A percentile compares a stretch with the other conserved stretches of the same genome.
Conservation (phyloP, 176 grass and related monocot species). For the Saccharum officinarum region DNA sequence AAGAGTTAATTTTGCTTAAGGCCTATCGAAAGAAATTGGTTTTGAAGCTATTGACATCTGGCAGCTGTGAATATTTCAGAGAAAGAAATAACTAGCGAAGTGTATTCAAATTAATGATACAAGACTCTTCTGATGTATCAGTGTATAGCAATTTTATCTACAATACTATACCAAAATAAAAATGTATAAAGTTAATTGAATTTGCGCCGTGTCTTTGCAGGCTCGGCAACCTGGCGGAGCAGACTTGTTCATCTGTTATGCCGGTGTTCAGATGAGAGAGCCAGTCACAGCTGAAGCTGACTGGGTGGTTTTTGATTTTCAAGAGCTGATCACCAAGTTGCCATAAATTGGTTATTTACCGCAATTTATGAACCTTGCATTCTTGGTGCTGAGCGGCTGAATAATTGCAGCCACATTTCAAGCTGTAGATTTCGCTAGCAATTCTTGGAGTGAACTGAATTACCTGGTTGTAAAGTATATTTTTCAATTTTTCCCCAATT, state of each 20-base stretch:
- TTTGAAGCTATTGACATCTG: not conserved
- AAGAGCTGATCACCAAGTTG: slow-evolving; percentile 64
- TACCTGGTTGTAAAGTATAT: slow-evolving; percentile 1
- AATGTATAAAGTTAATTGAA: not conserved
- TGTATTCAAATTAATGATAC: not conserved
- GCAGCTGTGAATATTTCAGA: not conserved
- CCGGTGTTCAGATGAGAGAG: slow-evolving; percentile 85
- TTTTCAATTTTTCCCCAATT: not conserved
- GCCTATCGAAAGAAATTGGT: not conserved
- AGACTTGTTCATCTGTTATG: slow-evolving; percentile 84
- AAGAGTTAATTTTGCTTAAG: not conserved
- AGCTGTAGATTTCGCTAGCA: not conserved
- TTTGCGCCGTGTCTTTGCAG: slow-evolving; percentile 31
- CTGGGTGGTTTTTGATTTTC: slow-evolving; percentile 78
- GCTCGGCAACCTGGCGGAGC: slow-evolving; percentile 75
- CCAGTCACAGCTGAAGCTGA: slow-evolving; percentile 67
- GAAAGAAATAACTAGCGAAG: not conserved
- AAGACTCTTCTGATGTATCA: not conserved
- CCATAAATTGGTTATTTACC: slow-evolving; percentile 21
- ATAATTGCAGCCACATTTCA: not conserved
- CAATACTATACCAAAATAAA: not conserved
- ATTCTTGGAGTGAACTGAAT: slow-evolving; percentile 7
- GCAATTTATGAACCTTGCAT: not conserved
- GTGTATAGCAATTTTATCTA: not conserved
- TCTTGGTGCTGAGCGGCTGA: not conserved